Percentiles rank a stretch among this genome's conserved stretches.
Evolutionary conservation across 2,329 filamentous ascomycete species (phyloP).

Genomic region (Ceratocystis ficicola): DNA sequence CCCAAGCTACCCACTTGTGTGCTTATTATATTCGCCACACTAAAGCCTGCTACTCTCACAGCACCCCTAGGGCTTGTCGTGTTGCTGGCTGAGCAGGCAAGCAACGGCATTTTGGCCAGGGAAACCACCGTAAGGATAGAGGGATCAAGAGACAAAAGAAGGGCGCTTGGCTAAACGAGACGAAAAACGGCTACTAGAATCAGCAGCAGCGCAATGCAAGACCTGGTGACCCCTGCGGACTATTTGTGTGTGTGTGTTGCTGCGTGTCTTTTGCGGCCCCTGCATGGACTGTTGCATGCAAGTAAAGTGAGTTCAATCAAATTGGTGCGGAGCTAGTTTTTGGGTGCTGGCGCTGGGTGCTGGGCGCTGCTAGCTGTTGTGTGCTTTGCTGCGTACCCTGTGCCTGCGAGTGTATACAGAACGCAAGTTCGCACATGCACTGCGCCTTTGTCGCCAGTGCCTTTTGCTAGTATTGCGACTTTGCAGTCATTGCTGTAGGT

Average conservation of each 20-base stretch:
- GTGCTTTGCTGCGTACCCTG: background rate
- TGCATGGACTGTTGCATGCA: background rate
- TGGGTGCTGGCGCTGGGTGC: too few species aligned
- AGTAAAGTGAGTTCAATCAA: background rate
- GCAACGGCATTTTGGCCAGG: background rate
- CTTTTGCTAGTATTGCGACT: background rate
- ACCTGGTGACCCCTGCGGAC: background rate
- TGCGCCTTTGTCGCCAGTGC: background rate
- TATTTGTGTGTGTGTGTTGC: background rate
- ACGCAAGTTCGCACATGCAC: background rate
- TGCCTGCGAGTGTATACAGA: background rate
- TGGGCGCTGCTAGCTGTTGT: background rate
- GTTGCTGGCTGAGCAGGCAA: background rate
- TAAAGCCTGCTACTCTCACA: background rate
- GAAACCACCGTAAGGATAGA: background rate
- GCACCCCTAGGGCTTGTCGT: background rate
- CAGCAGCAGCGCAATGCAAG: background rate
- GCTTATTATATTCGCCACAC: background rate
- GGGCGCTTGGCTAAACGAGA: slow-evolving; percentile 4
- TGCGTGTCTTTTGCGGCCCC: background rate
- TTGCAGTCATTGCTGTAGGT: background rate
- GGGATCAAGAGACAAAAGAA: background rate
- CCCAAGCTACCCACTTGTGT: background rate
- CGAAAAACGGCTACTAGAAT: background rate
- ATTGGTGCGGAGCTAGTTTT: background rate